Conservation (phyloP, 805 yeast species). For the Komagataella pastoris region DNA sequence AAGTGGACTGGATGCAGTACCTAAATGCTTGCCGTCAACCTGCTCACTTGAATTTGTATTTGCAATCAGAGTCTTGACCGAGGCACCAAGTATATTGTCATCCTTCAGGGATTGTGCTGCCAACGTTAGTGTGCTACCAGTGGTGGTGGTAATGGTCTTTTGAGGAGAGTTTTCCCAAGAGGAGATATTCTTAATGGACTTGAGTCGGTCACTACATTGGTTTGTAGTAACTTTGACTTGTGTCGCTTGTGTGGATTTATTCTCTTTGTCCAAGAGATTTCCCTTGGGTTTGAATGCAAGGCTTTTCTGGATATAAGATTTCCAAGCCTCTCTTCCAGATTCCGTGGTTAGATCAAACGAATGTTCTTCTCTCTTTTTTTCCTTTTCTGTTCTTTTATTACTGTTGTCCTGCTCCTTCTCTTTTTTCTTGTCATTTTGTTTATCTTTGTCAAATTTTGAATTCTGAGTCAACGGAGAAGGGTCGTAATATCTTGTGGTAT, state of each 20-base stretch:
- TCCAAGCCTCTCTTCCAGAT: constrained; percentile 16
- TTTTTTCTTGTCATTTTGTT: not conserved
- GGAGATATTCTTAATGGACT: not conserved
- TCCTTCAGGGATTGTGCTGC: not conserved
- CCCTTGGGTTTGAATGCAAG: not conserved
- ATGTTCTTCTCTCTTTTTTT: constrained; percentile 6
- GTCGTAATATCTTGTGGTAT: not conserved
- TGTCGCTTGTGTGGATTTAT: not conserved
- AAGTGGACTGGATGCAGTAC: constrained; percentile 1
- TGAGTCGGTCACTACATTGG: not conserved
- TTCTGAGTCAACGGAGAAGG: not conserved
- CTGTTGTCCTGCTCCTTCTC: not conserved
- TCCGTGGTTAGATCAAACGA: constrained; percentile 17
- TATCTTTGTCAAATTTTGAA: not conserved
- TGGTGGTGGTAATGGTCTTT: not conserved
- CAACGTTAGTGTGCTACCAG: not conserved
- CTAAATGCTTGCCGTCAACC: constrained; percentile 8
- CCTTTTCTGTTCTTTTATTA: not conserved
- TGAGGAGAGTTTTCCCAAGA: not conserved
- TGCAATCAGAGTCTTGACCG: not conserved
- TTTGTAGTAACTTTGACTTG: not conserved
- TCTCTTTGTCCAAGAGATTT: not conserved
- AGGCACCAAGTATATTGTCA: not conserved
- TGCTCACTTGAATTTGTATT: constrained; percentile 1
- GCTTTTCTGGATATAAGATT: constrained; percentile 9